A percentile compares a stretch with the other conserved stretches of the same genome.
phyloP scores from a whole-genome alignment of 2,329 filamentous ascomycete species.

The Leptographium radiaticola region DNA sequence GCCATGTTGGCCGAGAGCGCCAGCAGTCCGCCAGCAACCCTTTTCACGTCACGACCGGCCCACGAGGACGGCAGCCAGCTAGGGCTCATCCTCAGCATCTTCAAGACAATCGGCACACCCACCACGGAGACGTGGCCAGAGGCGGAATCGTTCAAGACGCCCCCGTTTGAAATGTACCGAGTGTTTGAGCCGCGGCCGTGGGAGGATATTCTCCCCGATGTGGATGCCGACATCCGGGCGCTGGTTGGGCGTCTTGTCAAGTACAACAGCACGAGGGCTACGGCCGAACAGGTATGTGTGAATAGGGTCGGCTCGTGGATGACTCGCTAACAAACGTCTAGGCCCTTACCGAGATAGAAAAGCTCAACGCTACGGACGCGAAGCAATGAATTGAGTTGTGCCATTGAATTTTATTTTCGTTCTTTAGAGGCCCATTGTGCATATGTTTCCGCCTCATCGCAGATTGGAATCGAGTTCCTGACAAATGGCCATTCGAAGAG shows the following conservation, averaged over 20 bases:
- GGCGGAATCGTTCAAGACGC: slow-evolving; percentile 49
- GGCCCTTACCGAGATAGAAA: not conserved
- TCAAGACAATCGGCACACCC: slow-evolving; percentile 81
- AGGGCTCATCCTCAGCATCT: slow-evolving; percentile 81
- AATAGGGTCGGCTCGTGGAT: not conserved
- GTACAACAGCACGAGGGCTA: slow-evolving; percentile 59
- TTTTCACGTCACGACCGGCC: slow-evolving; percentile 67
- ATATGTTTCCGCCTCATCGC: too few relatives aligned
- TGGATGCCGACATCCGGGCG: slow-evolving; percentile 44
- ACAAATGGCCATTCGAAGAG: too few relatives aligned
- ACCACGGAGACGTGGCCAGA: slow-evolving; percentile 74
- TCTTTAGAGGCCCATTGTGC: too few relatives aligned
- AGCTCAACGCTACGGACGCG: not conserved
- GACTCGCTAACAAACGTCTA: not conserved
- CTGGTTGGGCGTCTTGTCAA: slow-evolving; percentile 55
- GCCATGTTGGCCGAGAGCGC: slow-evolving; percentile 70
- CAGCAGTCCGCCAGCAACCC: slow-evolving; percentile 37
- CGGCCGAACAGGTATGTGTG: slow-evolving; percentile 42
- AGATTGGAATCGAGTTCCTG: too few relatives aligned
- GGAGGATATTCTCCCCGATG: slow-evolving; percentile 53
- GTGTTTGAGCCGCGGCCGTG: slow-evolving; percentile 56
- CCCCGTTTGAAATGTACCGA: slow-evolving; percentile 85
- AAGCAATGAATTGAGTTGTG: too few relatives aligned
- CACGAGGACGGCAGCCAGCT: slow-evolving; percentile 82
- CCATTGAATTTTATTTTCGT: too few relatives aligned